Evolutionary conservation across 2,329 filamentous ascomycete genomes (phyloP), one percentile per base, ranked within the genome.

Genomic region (Arthrobotrys conoides): DNA sequence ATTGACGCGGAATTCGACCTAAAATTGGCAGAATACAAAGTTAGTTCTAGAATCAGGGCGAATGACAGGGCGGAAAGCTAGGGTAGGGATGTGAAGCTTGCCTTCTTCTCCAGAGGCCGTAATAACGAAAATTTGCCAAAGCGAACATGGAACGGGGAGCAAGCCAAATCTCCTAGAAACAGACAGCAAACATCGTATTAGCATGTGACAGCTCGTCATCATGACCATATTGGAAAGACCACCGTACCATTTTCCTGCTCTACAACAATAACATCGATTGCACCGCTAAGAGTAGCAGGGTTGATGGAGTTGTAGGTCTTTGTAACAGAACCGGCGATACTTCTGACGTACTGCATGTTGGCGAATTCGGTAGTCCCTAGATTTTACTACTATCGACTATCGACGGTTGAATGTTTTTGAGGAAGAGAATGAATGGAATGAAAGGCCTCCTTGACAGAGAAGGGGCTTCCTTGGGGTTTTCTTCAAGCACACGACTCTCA

Each of bases 261-360:
- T 76, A 99, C 94, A 70, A 99, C 95, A 82, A 99, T 97, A 82
- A 98, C 95, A 88, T 99, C 96, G 86, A 99, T 98, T 83, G 96
- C 96, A 83, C 96, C 96, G 86, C 93, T 97, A 72, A 99, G 89
- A 12, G 96, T 99, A 53, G 96, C 94, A 64, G 96, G 96, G 85
- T 99, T 99, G 88, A 99, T 97, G 27, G 94, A 97, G 86, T 99
- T 99, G 96, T 96, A 99, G 85, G 96, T 95, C 86, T 96, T 97
- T 82, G 94, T 97, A 83, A 99, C 95, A 66, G 94, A 96, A 84
- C 94, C 94, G 85, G 93, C 96, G 82, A 98, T 90, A 83, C 94
- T 97, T 65, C 75, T 71, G 53, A 78, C 75, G 49, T 78, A 78
- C 75, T 78, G 75, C 75, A 78, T 78, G 33, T 71, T 46, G 57